A percentile compares a stretch with the other conserved stretches of the same genome.
phyloP scores from a whole-genome alignment of 352 stramenopile species.

The Peronospora tabacina region DNA sequence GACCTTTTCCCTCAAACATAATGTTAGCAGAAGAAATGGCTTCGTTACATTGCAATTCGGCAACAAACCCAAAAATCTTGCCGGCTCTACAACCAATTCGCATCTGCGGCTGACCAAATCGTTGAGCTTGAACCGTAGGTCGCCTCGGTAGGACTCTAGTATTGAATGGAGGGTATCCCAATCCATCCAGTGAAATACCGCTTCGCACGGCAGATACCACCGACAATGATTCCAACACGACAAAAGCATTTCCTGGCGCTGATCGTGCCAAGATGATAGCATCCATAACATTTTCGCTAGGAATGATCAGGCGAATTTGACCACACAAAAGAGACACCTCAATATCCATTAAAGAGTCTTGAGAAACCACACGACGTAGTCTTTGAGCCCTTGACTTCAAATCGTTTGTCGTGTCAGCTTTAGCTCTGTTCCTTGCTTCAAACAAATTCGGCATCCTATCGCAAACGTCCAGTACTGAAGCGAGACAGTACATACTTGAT shows the following conservation, averaged over 20 bases:
- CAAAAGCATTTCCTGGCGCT: slow-evolving; percentile 19
- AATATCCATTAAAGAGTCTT: slow-evolving; percentile 18
- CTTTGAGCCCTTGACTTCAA: neutral
- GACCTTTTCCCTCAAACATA: slow-evolving; percentile 5
- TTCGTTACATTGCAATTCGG: slow-evolving; percentile 18
- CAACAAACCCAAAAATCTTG: slow-evolving; percentile 42
- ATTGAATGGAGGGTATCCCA: slow-evolving; percentile 75
- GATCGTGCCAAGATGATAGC: slow-evolving; percentile 12
- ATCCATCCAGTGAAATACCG: slow-evolving; percentile 57
- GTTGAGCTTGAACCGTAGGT: slow-evolving; percentile 36
- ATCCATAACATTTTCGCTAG: slow-evolving; percentile 33
- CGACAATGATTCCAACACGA: slow-evolving; percentile 47
- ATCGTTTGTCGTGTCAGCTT: neutral
- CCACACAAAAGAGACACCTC: slow-evolving; percentile 44
- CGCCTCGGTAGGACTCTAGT: slow-evolving; percentile 49
- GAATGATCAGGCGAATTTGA: slow-evolving; percentile 46
- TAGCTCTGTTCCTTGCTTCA: neutral
- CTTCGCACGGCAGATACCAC: slow-evolving; percentile 35
- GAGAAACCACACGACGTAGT: neutral
- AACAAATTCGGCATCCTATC: neutral
- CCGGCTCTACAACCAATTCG: slow-evolving; percentile 37
- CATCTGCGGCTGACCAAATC: slow-evolving; percentile 36
- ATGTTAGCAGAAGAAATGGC: slow-evolving; percentile 1
- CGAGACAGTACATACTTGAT: slow-evolving; percentile 37
- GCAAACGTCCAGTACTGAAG: slow-evolving; percentile 21